Percentiles rank a stretch among this genome's conserved stretches.
These are phyloP conservation scores for Boletus semigastroideus DNA, from an alignment of 1,284 basidiomycete genomes.

Conservation along the genomic window DNA sequence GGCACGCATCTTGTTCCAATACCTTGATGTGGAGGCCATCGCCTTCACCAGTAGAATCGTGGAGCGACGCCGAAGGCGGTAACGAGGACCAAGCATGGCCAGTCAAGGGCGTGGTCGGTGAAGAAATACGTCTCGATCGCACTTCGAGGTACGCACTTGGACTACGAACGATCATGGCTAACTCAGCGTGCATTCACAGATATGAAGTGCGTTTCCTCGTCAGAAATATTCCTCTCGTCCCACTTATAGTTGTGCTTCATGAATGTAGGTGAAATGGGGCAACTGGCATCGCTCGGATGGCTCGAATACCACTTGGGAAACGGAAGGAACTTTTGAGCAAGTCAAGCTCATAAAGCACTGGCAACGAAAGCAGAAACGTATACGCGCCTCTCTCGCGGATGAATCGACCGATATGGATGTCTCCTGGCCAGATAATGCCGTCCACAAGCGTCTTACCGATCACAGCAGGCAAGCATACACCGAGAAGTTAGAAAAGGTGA, in stretches of 20 bases:
- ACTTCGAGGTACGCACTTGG: slow-evolving; percentile 28
- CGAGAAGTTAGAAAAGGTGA: slow-evolving; percentile 38
- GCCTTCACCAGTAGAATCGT: slow-evolving; percentile 36
- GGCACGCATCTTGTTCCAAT: background rate
- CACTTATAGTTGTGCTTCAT: background rate
- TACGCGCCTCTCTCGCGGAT: slow-evolving; percentile 18
- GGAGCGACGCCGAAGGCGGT: slow-evolving; percentile 31
- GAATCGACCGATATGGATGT: slow-evolving; percentile 28
- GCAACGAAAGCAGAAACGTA: slow-evolving; percentile 23
- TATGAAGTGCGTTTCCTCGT: slow-evolving; percentile 32
- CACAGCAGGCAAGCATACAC: slow-evolving; percentile 43
- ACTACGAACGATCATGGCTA: background rate
- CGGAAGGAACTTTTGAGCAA: slow-evolving; percentile 19
- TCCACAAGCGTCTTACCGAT: slow-evolving; percentile 43
- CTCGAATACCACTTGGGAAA: slow-evolving; percentile 44
- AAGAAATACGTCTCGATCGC: slow-evolving; percentile 37
- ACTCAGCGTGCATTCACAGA: slow-evolving; percentile 20
- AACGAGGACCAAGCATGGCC: slow-evolving; percentile 37
- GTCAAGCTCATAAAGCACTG: slow-evolving; percentile 28
- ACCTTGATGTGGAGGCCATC: slow-evolving; percentile 31
- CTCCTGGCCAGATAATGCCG: slow-evolving; percentile 35
- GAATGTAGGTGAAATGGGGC: slow-evolving; percentile 40
- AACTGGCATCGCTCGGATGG: slow-evolving; percentile 39
- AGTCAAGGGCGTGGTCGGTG: slow-evolving; percentile 38
- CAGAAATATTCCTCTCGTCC: background rate